Base-by-base conservation (phyloP, 2,329 filamentous ascomycete genomes). In the Penicillium crustosum region DNA sequence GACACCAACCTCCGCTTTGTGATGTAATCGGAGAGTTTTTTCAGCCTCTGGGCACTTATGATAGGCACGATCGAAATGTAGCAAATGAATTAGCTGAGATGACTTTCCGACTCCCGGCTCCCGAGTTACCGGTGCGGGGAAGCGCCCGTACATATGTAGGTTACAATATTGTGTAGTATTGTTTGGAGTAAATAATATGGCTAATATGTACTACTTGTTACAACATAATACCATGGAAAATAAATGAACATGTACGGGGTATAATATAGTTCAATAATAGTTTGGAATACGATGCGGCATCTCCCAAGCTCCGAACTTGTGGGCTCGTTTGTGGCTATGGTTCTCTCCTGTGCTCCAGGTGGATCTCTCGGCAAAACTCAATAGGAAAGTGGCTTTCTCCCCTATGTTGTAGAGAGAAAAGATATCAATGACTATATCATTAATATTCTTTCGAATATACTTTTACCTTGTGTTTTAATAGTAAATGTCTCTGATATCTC, bases 1-100 rank as follows among this genome's bases (percentile, higher is more conserved):
- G 86, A 89, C 73, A 85, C 82, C 61, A 82, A 88, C 69, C 72
- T 89, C 45, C 76, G 87, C 53, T 89, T 88, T 72, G 84, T 89
- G 57, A 88, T 89, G 86, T 88, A 77, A 73, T 53, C 27, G 15
- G 27, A 19, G 29, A 31, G 29, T 45, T 27, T 45, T 25, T 44
- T 25, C 27, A 2, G 13, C 39, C 15, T 19, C 6, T 3, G 15
- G 4, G 27, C 21, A 8, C 8, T 33, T 43, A 52, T 35, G 38
- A 29, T n/a, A 50, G 36, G 17, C 36, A 51, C 17, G 25, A 29
- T 29, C 27, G 25, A 41, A 43, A 51, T 55, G 49, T 49, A 56
- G 45, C 36, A 48, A 50, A 57, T 52, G 59, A 53, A 48, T 45
- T 13, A 55, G 33, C 31, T 25, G 29, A 53, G 9, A 33, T 35